Conservation (phyloP, 208 protist genomes). For the Sergeia podlipaevii region DNA sequence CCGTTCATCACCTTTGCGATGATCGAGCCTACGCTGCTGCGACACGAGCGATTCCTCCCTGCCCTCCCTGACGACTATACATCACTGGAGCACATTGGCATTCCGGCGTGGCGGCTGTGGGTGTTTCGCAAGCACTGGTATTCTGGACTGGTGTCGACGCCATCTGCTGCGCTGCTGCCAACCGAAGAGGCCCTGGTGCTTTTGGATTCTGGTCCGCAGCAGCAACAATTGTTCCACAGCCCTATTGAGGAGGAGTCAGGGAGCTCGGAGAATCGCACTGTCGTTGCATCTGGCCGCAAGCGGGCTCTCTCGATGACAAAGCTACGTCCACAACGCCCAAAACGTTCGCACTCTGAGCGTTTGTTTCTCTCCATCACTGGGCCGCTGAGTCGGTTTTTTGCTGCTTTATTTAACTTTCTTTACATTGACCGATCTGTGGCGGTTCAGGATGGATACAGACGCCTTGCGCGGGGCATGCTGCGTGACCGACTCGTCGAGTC, state of each 20-base stretch:
- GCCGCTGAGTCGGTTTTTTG: conserved; percentile 29
- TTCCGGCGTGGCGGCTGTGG: conserved; percentile 55
- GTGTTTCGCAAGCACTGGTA: conserved; percentile 47
- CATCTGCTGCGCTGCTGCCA: conserved; percentile 32
- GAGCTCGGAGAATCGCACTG: conserved; percentile 50
- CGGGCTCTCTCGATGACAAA: conserved; percentile 29
- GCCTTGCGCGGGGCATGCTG: conserved; percentile 35
- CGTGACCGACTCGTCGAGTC: conserved; percentile 35
- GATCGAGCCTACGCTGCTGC: conserved; percentile 50
- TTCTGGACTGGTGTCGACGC: conserved; percentile 21
- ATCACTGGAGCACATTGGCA: conserved; percentile 39
- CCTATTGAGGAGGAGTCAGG: conserved; percentile 20
- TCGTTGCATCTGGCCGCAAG: conserved; percentile 25
- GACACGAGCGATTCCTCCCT: conserved; percentile 57
- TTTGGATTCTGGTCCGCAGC: conserved; percentile 15
- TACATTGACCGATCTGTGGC: conserved; percentile 44
- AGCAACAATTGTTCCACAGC: conserved; percentile 1
- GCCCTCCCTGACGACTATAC: conserved; percentile 44
- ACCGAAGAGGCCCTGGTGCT: conserved; percentile 40
- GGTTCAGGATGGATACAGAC: conserved; percentile 30
- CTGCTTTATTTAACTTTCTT: conserved; percentile 32
- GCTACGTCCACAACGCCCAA: conserved; percentile 36
- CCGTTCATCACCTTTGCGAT: conserved; percentile 48
- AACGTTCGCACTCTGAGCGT: conserved; percentile 21
- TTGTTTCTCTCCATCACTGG: conserved; percentile 22